Conservation (phyloP, 495 filamentous ascomycete species). For the Schizothecium vesticola region DNA sequence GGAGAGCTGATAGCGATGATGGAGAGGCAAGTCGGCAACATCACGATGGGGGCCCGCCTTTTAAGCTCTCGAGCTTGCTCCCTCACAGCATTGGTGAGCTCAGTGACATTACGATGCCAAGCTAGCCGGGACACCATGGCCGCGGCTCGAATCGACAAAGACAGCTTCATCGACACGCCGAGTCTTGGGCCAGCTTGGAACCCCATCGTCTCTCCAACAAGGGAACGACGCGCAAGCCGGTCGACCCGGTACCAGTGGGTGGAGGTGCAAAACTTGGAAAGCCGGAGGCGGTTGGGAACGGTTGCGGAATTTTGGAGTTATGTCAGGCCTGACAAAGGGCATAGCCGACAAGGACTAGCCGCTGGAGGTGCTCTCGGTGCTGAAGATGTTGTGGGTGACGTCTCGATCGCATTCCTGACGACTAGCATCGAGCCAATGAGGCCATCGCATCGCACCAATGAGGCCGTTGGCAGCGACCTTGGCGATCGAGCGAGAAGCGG, state of each 20-base stretch:
- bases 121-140: not conserved
- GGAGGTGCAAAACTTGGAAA: not conserved
- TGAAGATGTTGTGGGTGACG: not conserved
- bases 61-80: not conserved
- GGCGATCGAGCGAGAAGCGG: not conserved
- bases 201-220: not conserved
- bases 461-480: not conserved
- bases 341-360: not conserved
- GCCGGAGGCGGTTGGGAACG: not conserved
- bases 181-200: not conserved
- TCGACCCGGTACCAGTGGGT: not conserved
- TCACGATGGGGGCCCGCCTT: not conserved
- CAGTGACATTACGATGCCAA: not conserved
- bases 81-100: not conserved
- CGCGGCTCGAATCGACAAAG: not conserved
- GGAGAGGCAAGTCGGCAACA: not conserved
- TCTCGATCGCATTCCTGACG: not conserved
- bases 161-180: not conserved
- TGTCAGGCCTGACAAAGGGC: conserved; percentile 1
- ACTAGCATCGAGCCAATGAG: not conserved
- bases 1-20: not conserved
- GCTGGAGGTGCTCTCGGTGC: no score
- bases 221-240: not conserved
- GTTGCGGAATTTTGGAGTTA: not conserved
- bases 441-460: not conserved